Conservation (phyloP, 2,329 filamentous ascomycete species). For the Lithohypha guttulata region DNA sequence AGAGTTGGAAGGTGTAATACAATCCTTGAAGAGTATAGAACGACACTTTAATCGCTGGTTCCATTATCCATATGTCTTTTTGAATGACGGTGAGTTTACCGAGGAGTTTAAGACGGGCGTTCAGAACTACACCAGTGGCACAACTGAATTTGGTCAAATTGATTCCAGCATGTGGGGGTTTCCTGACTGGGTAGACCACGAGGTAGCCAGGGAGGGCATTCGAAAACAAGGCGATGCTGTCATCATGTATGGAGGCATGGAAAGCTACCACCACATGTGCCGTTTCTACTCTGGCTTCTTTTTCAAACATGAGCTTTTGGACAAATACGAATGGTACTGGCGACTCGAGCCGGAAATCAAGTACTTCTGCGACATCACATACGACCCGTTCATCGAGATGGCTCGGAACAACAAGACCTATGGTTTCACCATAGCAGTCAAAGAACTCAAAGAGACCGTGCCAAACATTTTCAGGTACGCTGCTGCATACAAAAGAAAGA, state of each 20-base stretch:
- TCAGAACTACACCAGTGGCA: constrained; percentile 74
- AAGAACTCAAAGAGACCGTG: constrained; percentile 93
- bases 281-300: constrained; percentile 99
- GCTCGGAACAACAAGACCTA: constrained; percentile 92
- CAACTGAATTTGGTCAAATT: constrained; percentile 90
- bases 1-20: constrained; percentile 88
- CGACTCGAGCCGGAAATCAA: constrained; percentile 97
- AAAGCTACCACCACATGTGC: constrained; percentile 99
- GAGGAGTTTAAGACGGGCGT: constrained; percentile 82
- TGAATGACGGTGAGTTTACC: constrained; percentile 97
- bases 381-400: constrained; percentile 96
- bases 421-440: constrained; percentile 96
- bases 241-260: constrained; percentile 98
- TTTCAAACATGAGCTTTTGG: constrained; percentile 87
- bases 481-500: constrained; percentile 89
- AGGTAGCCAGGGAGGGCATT: constrained; percentile 91
- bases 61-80: constrained; percentile 94
- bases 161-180: constrained; percentile 87
- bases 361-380: constrained; percentile 99
- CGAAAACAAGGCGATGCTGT: constrained; percentile 91
- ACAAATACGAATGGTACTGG: constrained; percentile 99
- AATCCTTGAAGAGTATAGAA: constrained; percentile 96
- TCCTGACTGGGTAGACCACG: constrained; percentile 89
- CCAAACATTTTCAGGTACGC: constrained; percentile 98
- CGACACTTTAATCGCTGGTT: constrained; percentile 99